Percentiles rank a stretch among this genome's conserved stretches.
These are phyloP conservation scores for Medicago ruthenica DNA, from an alignment of 306 rosid genomes.

Conservation along the genomic window DNA sequence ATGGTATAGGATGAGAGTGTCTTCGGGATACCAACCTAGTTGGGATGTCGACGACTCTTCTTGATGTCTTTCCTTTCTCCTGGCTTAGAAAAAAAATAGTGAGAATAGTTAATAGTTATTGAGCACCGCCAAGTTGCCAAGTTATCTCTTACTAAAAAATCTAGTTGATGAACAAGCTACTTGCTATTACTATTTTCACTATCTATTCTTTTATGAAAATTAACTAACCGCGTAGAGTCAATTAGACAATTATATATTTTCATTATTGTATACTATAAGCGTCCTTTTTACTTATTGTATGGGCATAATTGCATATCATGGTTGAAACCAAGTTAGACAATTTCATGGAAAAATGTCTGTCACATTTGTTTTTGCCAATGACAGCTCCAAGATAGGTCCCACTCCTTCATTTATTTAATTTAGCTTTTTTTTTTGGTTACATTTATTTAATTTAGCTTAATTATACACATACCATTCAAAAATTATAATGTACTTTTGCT, in stretches of 20 bases:
- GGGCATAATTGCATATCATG: neutral
- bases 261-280: neutral
- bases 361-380: slow-evolving; percentile 2
- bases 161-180: no score
- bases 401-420: no score
- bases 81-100: no score
- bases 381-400: neutral
- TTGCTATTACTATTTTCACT: neutral
- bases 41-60: no score
- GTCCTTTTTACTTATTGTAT: neutral
- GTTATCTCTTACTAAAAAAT: no score
- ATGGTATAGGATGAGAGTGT: no score
- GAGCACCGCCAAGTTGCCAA: no score
- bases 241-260: neutral
- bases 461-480: neutral
- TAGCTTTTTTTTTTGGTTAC: no score
- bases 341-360: slow-evolving; percentile 10
- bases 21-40: no score
- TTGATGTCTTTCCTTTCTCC: no score
- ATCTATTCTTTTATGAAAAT: neutral
- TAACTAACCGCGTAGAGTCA: slow-evolving; percentile 8
- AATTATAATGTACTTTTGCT: neutral
- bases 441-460: neutral
- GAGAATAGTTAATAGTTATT: no score
- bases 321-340: neutral